Base-by-base conservation (phyloP, 2,329 filamentous ascomycete species). In the Geosmithia flava region DNA sequence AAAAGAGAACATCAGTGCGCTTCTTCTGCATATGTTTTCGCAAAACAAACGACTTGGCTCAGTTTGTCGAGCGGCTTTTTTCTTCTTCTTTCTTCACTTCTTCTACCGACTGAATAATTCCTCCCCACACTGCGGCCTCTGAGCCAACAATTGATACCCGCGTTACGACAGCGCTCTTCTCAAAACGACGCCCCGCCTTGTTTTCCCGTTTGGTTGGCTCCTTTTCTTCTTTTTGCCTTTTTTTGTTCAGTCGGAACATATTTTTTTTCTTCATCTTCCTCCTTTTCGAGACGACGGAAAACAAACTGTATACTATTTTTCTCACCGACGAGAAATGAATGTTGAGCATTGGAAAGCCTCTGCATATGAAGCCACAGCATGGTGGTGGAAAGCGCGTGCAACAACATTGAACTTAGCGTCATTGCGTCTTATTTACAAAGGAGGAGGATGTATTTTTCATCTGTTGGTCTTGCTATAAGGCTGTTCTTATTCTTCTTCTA, bases 91-190 rank as follows among this genome's bases (percentile, higher is more conserved):
- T 11, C 33, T 16, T 27, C 11, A 15, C n/a, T 30, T 23, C 20
- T 45, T 29, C 7, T 20, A 23, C 43, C 43, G 19, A 23, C 44
- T 33, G 3, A 3, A 37, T 29, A 27, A 16, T 44, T 20, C 13
- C 15, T 16, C 13, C 33, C 11, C 10, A 3, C 13, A 37, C 33
- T 11, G 33, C 13, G 46, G 39, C 20, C 39, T 29, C 15, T 45
- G 33, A 20, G 42, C 47, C 47, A 45, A 23, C 33, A 48, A 5
- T 27, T 48, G 47, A 48, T 48, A 48, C 47, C 47, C 47, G 47
- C 47, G 47, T 33, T 37, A 37, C 8, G 10, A 16, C 17, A 8
- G 45, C 45, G 45, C 45, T 27, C 42, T 27, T 23, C 20, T 23
- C n/a, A 10, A 11, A 20, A 42, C 20, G 17, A 42, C 41, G 15